Base-by-base conservation (phyloP, 208 protist genomes). In the Trypanosoma caninum region DNA sequence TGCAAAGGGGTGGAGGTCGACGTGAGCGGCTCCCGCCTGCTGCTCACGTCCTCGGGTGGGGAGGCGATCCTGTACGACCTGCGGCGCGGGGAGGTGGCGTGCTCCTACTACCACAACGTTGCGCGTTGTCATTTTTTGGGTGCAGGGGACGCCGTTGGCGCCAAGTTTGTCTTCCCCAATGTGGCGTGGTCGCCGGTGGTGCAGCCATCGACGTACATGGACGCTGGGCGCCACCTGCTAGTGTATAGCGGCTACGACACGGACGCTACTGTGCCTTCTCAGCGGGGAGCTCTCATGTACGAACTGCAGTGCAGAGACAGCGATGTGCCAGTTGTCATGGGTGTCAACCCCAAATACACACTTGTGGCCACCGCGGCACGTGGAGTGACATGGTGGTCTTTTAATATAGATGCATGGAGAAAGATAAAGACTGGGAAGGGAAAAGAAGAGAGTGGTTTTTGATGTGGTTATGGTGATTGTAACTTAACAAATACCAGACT, bases 361-460 rank as follows among this genome's bases (percentile, higher is more conserved):
- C 60, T 94, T 0, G 71, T 89, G 16, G 81, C 79, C 11, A 87
- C 78, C 1, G 82, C 82, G 3, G 84, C 88, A 16, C 79, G 82
- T 27, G 72, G 68, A 54, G 72, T 91, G 3, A 94, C 88, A 23
- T 94, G 82, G 88, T 94, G 84, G 84, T 66, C 80, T 9, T 78
- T 91, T 58, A 81, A 85, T 47, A 61, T 64, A 28, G 63, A 45
- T 50, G 40, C 53, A 18, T 45, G 48, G 56, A 54, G 34, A 60
- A 35, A n/a, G n/a, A n/a, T n/a, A n/a, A n/a, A n/a, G n/a, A n/a
- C n/a, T n/a, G n/a, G n/a, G n/a, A n/a, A n/a, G n/a, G n/a, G 28
- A 22, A 1, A 37, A 16, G 31, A 22, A 45, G 37, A 35, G 11
- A 38, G 55, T 22, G 2, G 23, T 1, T 65, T 13, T 57, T 2